Evolutionary conservation across 129 eudicot genomes (phyloP).

Genomic region (Deinandra increscens): DNA sequence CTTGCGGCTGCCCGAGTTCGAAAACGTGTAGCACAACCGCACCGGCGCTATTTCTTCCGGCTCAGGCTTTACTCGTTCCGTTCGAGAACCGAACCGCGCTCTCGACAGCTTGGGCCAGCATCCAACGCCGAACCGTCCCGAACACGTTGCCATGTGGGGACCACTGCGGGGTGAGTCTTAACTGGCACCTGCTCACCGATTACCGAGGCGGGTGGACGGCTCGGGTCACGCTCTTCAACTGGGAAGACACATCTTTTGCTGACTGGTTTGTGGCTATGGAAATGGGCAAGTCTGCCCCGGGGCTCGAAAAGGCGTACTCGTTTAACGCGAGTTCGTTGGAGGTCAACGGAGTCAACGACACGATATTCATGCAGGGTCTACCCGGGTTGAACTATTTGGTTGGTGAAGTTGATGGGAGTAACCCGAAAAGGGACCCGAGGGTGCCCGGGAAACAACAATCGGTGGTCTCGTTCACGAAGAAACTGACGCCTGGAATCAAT

Average conservation of each 20-base stretch:
- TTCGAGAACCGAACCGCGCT: constrained; percentile 67
- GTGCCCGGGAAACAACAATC: constrained; percentile 96
- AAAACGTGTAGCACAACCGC: constrained; percentile 60
- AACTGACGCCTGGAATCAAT: constrained; percentile 49
- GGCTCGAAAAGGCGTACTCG: constrained; percentile 71
- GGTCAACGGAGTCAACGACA: constrained; percentile 42
- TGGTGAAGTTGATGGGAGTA: constrained; percentile 58
- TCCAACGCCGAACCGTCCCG: constrained; percentile 55
- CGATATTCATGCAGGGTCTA: constrained; percentile 88
- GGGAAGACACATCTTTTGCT: constrained; percentile 65
- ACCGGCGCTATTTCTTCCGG: constrained; percentile 77
- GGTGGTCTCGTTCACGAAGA: constrained; percentile 82
- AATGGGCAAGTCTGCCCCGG: constrained; percentile 61
- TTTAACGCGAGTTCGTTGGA: constrained; percentile 58
- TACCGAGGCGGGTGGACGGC: constrained; percentile 91
- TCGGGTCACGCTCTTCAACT: constrained; percentile 80
- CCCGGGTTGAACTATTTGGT: constrained; percentile 77
- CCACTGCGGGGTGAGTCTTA: constrained; percentile 88
- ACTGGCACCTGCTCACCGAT: constrained; percentile 86
- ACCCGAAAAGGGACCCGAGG: constrained; percentile 54
- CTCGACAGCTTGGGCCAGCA: constrained; percentile 74
- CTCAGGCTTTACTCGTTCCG: constrained; percentile 80
- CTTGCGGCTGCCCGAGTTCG: constrained; percentile 76
- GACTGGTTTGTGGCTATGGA: constrained; percentile 92
- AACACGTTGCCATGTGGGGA: constrained; percentile 80